Evolutionary conservation across 768 basidiomycete genomes (phyloP).

Genomic region (Boletellus ananas): DNA sequence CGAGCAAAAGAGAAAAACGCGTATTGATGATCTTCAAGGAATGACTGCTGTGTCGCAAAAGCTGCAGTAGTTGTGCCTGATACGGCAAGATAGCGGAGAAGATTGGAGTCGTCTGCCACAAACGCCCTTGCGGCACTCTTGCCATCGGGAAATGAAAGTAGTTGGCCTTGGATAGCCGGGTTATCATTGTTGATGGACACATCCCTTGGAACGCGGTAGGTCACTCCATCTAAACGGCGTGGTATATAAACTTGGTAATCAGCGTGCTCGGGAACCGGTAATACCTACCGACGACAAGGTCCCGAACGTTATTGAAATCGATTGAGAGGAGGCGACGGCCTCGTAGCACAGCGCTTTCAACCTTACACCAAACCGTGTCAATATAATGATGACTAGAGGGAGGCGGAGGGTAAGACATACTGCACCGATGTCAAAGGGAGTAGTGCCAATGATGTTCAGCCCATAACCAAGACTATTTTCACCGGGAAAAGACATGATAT

Average conservation of each 20-base stretch:
- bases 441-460: neutral
- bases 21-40: slow-evolving; percentile 1
- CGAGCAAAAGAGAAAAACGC: slow-evolving; percentile 4
- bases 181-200: slow-evolving; percentile 2
- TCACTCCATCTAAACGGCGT: neutral
- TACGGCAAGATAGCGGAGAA: slow-evolving; percentile 6
- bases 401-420: neutral
- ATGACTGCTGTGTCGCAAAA: slow-evolving; percentile 3
- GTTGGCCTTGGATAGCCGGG: neutral
- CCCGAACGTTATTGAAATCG: neutral
- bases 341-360: neutral
- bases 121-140: neutral
- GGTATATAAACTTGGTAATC: neutral
- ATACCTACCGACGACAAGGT: neutral
- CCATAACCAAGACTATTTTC: slow-evolving; percentile 4
- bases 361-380: neutral
- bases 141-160: neutral
- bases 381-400: neutral
- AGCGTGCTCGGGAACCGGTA: neutral
- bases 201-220: slow-evolving; percentile 1
- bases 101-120: neutral
- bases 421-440: slow-evolving; percentile 6
- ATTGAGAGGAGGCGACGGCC: neutral
- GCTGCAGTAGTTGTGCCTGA: slow-evolving; percentile 2
- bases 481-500: no score